Base-by-base conservation (phyloP, 2,329 filamentous ascomycete species). In the Madurella fahalii region DNA sequence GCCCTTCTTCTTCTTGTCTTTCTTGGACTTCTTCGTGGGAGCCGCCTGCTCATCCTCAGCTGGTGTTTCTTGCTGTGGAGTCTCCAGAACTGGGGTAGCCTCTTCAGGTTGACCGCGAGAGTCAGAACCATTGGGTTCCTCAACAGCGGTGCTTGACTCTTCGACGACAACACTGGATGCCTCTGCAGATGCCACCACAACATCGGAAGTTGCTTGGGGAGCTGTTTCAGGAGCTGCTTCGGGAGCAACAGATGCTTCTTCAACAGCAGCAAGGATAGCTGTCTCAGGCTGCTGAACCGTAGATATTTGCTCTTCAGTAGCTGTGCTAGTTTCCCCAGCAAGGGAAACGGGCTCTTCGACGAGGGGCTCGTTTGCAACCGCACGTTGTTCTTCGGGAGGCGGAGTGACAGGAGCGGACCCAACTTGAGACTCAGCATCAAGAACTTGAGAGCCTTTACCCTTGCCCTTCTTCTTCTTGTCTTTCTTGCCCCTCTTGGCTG, bases 381-480 rank as follows among this genome's bases (percentile, higher is more conserved):
- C 15, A 9, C 18, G 16, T 12, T 18, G 42, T 44, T 31, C 42
- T 12, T 44, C 18, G 7, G 20, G 20, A 31, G 42, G 42, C 3
- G 42, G 42, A 9, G 42, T n/a, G 42, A 25, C 18, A 31, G 18
- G 20, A 18, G 42, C 42, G 5, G 52, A n/a, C 20, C 50, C 40
- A 8, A 18, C 43, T 15, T 13, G 18, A 5, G 20, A 9, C 5
- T 44, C 42, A 9, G 9, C n/a, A 40, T 58, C 52, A 32, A 58
- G 44, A 52, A 57, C 48, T 50, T 58, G 58, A 4, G 56, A 45
- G n/a, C 62, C 66, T 54, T 68, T 68, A 3, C 65, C 61, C 54
- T 70, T 74, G 63, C 71, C 74, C 41, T 65, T 71, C 50, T 56
- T 59, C 46, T 65, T 71, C 50, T 56, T 59, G 41, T 72, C 71